Base-by-base conservation (phyloP, 2,329 filamentous ascomycete genomes). In the Fusarium pseudonygamai region DNA sequence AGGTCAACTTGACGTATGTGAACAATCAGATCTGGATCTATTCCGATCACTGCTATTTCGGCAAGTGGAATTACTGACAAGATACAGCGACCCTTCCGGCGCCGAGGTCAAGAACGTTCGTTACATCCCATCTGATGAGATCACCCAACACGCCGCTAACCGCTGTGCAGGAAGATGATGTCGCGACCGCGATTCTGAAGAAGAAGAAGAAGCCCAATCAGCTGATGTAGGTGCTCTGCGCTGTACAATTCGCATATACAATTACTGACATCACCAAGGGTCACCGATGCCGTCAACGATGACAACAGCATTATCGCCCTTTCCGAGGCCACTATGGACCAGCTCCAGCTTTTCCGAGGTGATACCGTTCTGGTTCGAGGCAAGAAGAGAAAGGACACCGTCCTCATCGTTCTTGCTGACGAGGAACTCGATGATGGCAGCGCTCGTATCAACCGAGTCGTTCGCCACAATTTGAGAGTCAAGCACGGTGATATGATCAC, bases 201-300 rank as follows among this genome's bases (percentile, higher is more conserved):
- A 98, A 98, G 90, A 99, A 99, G 93, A 99, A 99, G 95, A 99
- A 99, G 94, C 95, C 95, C 79, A 99, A 99, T 86, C 97, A 96
- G 81, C 86, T 99, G 83, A 97, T 99, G 95, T 97, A 88, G 83
- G 92, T 84, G 78, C 12, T 43, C 47, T 36, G 59, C 40, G 66
- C 36, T 50, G 26, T 61, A n/a, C 9, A 42, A 69, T 52, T 46
- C 39, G 24, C 39, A 64, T 34, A 64, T 34, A 53, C 47, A 57
- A 71, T 68, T 72, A 69, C 70, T 82, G 56, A 79, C 73, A 55
- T 45, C n/a, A 56, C 57, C 45, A 80, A 97, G 95, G 87, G 96
- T 99, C 76, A 98, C 96, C 81, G 97, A 99, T 90, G 95, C 96
- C 84, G 90, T 93, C 80, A 99, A 97, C 86, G 96, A 99, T 92